These are phyloP conservation scores for Flueggea neowawraea DNA, from an alignment of 441 rosid species.

Conservation along the genomic window DNA sequence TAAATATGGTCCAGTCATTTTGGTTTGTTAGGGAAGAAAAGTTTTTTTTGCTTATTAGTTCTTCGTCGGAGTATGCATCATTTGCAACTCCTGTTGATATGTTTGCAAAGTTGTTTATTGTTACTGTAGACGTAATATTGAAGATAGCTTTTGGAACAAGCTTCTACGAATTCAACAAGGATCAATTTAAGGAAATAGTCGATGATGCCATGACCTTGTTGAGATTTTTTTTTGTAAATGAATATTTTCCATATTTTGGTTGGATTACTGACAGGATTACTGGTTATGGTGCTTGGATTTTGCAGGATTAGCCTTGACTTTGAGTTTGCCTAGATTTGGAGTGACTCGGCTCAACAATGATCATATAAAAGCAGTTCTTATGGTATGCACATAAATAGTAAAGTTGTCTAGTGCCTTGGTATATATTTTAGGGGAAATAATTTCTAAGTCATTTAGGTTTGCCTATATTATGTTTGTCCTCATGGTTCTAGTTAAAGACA, in stretches of 20 bases:
- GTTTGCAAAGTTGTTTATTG: conserved; percentile 21
- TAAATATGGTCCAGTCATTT: conserved; percentile 38
- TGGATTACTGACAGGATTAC: conserved; percentile 37
- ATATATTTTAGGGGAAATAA: no score
- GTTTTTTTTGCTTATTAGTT: conserved; percentile 25
- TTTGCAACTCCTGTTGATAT: conserved; percentile 27
- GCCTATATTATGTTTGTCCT: no score
- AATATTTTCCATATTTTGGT: conserved; percentile 44
- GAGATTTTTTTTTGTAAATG: conserved; percentile 34
- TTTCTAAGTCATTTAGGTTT: no score
- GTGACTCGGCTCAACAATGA: conserved; percentile 23
- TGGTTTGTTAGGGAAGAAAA: conserved; percentile 40
- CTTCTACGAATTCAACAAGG: conserved; percentile 24
- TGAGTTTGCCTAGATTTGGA: conserved; percentile 22
- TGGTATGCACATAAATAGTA: conserved; percentile 23
- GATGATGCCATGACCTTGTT: conserved; percentile 22
- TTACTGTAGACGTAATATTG: conserved; percentile 25
- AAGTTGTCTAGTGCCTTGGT: no score
- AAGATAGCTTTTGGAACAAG: conserved; percentile 39
- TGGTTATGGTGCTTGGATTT: conserved; percentile 31
- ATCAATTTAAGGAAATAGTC: conserved; percentile 29
- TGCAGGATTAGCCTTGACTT: conserved; percentile 29
- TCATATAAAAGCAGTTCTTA: conserved; percentile 34
- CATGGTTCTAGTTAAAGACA: no score
- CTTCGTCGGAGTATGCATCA: conserved; percentile 26